Conservation (phyloP, 768 basidiomycete species). For the Sporobolomyces phaffii region DNA sequence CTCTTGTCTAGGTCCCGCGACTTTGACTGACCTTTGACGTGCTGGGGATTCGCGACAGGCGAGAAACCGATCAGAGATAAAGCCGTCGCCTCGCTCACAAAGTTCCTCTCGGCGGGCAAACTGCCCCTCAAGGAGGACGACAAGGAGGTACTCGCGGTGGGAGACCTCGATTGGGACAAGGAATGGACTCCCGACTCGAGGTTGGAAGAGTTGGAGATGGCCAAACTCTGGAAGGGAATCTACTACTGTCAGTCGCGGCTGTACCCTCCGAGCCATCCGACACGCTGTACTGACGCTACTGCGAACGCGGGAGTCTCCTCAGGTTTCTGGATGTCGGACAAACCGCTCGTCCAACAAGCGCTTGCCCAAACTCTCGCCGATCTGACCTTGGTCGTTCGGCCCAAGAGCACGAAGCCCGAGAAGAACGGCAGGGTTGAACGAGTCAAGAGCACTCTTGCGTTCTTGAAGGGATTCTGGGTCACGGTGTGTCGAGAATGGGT, state of each 20-base stretch:
- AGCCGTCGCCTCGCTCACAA: constrained; percentile 70
- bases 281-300: too few relatives aligned
- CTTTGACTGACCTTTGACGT: too few relatives aligned
- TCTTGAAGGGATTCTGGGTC: constrained; percentile 85
- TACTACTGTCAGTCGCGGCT: constrained; percentile 70
- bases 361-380: constrained; percentile 80
- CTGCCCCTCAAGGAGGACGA: neutral
- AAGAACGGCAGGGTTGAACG: constrained; percentile 36
- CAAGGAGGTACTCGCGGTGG: constrained; percentile 29
- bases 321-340: constrained; percentile 99
- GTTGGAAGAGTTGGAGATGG: constrained; percentile 69
- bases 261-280: too few relatives aligned
- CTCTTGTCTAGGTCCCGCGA: too few relatives aligned
- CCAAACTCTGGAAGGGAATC: constrained; percentile 93
- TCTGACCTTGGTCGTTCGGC: constrained; percentile 63
- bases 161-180: constrained; percentile 35
- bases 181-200: constrained; percentile 54
- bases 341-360: constrained; percentile 88
- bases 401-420: constrained; percentile 20
- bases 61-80: constrained; percentile 90
- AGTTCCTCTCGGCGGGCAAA: constrained; percentile 61
- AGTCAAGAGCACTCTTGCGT: constrained; percentile 56
- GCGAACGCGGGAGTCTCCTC: too few relatives aligned
- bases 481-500: constrained; percentile 86
- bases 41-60: too few relatives aligned